phyloP scores from a whole-genome alignment of 2,329 filamentous ascomycete genomes.

The Zasmidium angulare region DNA sequence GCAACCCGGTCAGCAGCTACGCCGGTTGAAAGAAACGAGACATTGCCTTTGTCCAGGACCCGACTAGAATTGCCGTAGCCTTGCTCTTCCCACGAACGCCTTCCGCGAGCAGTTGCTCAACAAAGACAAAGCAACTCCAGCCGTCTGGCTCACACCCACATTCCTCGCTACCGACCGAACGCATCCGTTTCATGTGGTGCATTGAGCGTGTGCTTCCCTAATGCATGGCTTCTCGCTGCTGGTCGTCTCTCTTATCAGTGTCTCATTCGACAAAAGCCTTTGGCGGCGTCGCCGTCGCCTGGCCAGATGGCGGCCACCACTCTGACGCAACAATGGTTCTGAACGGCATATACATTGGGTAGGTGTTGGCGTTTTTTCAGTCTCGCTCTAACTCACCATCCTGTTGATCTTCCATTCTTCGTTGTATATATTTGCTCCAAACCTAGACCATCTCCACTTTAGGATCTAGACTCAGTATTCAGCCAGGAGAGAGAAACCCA shows the following conservation, averaged over 20 bases:
- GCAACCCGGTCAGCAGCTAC: not conserved
- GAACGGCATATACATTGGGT: conserved; percentile 18
- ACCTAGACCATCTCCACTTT: not conserved
- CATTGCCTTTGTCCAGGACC: conserved; percentile 3
- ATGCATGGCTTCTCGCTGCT: conserved; percentile 10
- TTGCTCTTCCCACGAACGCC: conserved; percentile 3
- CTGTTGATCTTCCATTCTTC: conserved; percentile 1
- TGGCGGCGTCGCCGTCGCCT: conserved; percentile 19
- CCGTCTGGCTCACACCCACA: conserved; percentile 19
- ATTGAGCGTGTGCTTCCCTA: conserved; percentile 11
- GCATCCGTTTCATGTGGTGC: conserved; percentile 10
- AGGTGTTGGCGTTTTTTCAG: conserved; percentile 4
- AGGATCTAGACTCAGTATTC: conserved; percentile 5
- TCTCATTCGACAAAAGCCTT: conserved; percentile 16
- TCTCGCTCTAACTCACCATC: conserved; percentile 8
- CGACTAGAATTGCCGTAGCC: conserved; percentile 3
- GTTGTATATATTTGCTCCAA: conserved; percentile 10
- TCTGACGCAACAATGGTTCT: conserved; percentile 20
- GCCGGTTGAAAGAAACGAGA: not conserved
- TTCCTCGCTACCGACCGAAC: conserved; percentile 29
- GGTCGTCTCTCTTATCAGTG: conserved; percentile 3
- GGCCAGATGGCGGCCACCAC: conserved; percentile 11
- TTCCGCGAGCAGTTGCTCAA: conserved; percentile 24
- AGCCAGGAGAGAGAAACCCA: not conserved
- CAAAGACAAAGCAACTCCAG: conserved; percentile 19